Base-by-base conservation (phyloP, 2,329 filamentous ascomycete genomes). In the Ascochyta pisi region DNA sequence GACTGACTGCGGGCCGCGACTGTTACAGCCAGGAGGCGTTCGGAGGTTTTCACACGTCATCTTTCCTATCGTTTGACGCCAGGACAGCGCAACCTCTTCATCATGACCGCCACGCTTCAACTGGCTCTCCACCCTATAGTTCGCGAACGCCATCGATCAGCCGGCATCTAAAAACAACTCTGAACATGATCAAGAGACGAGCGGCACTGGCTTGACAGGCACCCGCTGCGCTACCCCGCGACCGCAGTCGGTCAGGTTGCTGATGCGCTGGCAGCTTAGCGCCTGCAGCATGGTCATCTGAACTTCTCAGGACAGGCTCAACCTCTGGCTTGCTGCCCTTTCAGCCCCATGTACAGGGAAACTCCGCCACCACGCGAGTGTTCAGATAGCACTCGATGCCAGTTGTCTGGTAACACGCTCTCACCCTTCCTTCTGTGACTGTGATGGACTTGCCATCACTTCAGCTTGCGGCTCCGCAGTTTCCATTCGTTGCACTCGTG, bases 241-340 rank as follows among this genome's bases (percentile, higher is more conserved):
- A 63, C 63, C 59, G 29, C 57, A 56, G 61, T 67, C 67, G 70
- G 70, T 72, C 63, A 72, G 68, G 62, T 64, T 65, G 62, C 65
- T 57, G 70, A 73, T 75, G 73, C 73, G 73, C 59, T 76, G 73
- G 70, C 73, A 73, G 29, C 37, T 69, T 73, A 73, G 71, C 70
- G 70, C 66, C 59, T 71, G 68, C 71, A 66, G 53, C 52, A 29
- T 57, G 63, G 71, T 75, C 73, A 74, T 74, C 73, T 75, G 73
- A 64, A 66, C 62, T 64, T 63, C 45, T 53, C 50, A 50, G 57
- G 33, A 51, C 47, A 51, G 37, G 38, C 47, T 56, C 38, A 47
- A 43, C 33, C 43, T 63, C 62, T 69, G 59, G 67, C 64, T 67
- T 65, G 63, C 62, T 67, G 61, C 61, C 57, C 63, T 64, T 66